These are phyloP conservation scores for Austroboletus niveus DNA, from an alignment of 1,284 basidiomycete species.

Conservation along the genomic window DNA sequence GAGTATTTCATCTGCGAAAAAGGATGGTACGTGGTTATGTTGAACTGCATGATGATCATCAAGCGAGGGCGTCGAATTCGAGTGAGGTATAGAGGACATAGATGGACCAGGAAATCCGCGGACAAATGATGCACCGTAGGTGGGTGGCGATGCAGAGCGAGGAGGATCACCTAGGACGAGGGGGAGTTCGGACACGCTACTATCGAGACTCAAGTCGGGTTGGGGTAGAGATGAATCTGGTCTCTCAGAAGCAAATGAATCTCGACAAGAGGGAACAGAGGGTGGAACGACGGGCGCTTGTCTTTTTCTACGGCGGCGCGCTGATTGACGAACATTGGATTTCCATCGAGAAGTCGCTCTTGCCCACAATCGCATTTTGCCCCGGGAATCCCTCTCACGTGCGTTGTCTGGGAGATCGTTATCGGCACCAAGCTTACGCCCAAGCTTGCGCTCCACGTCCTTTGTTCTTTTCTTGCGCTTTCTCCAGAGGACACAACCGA, in stretches of 20 bases:
- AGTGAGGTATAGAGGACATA: conserved; percentile 2
- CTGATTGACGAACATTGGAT: conserved; percentile 52
- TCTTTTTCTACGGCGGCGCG: conserved; percentile 52
- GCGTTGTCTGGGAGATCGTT: conserved; percentile 28
- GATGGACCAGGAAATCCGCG: neutral
- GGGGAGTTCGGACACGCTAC: neutral
- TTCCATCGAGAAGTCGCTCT: conserved; percentile 64
- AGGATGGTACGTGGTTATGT: conserved; percentile 1
- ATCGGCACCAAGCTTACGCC: conserved; percentile 23
- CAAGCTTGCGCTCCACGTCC: conserved; percentile 24
- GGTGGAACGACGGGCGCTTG: conserved; percentile 20
- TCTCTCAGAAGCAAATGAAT: conserved; percentile 13
- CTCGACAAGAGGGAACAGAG: conserved; percentile 14
- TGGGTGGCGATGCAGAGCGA: conserved; percentile 25
- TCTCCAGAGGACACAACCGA: conserved; percentile 58
- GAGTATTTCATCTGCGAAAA: conserved; percentile 19
- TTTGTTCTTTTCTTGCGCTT: conserved; percentile 38
- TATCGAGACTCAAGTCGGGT: neutral
- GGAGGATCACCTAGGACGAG: neutral
- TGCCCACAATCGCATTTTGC: conserved; percentile 58
- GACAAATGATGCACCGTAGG: conserved; percentile 24
- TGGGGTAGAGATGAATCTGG: neutral
- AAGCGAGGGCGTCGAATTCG: conserved; percentile 1
- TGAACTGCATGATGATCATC: conserved; percentile 2
- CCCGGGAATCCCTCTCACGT: conserved; percentile 43